Evolutionary conservation across 768 basidiomycete species (phyloP), one percentile per base, ranked within the genome.

Genomic region (Mycena kentingensis): DNA sequence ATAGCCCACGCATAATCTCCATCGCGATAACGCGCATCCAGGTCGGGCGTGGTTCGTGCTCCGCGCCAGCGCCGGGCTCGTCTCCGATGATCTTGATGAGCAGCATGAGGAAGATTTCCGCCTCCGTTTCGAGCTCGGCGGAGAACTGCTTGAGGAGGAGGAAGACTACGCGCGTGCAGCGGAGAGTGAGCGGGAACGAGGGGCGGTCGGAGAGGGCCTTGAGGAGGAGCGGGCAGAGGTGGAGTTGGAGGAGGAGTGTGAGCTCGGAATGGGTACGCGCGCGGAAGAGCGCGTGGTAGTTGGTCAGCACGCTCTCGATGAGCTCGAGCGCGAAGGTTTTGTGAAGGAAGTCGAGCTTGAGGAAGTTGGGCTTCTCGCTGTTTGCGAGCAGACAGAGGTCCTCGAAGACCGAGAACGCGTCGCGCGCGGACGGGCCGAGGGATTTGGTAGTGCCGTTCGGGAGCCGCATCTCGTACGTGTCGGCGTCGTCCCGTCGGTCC

Each of bases 251-350:
- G n/a, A 99, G 82, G 34, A 92, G 79, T 11, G 95, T 77, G 1
- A 96, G 78, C 64, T 97, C 93, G 3, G 78, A 62, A 53, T 92
- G 93, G n/a, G n/a, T n/a, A n/a, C n/a, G n/a, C 90, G 95, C 82
- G 46, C 88, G 80, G 66, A 95, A 94, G 0, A 93, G 75, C n/a
- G 78, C 80, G 57, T 93, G 86, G 61, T 95, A 94, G 65, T 95
- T 94, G 6, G 93, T 94, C 45, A 99, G 73, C 2, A 98, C 91
- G 62, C 95, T 98, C 72, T 99, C 96, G 31, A 98, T 93, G 47
- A 98, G 73, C 70, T 99, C 96, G n/a, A 99, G 72, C 0, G 94
- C 93, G 60, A 98, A 98, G 0, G 97, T 98, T 69, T 94, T 88
- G 62, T 90, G 90, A 38, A 98, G 73, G 45, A 78, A 82, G 19